Evolutionary conservation across 1,139 yeast genomes (phyloP).

Genomic region (Geotrichum europaeum): DNA sequence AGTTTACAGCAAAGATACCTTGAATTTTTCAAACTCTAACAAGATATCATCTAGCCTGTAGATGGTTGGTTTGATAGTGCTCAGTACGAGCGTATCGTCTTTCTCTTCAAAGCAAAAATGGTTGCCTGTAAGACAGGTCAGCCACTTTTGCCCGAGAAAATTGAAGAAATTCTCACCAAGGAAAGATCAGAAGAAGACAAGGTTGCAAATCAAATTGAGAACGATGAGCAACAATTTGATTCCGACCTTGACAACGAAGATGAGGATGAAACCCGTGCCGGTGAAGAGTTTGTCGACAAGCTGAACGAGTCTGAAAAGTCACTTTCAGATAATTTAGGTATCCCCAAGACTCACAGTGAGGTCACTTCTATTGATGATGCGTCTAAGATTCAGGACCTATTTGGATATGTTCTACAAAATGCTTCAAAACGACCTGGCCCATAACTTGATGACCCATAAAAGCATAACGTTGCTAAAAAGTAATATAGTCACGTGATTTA

Average conservation of each 20-base stretch:
- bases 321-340: background rate
- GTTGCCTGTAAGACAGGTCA: constrained; percentile 1
- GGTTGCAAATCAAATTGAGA: constrained; percentile 10
- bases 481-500: background rate
- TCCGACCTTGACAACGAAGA: background rate
- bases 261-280: constrained; percentile 13
- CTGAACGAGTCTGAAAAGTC: constrained; percentile 3
- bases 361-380: constrained; percentile 9
- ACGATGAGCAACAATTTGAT: constrained; percentile 9
- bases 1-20: background rate
- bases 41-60: background rate
- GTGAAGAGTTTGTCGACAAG: constrained; percentile 6
- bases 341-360: constrained; percentile 6
- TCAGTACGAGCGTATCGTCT: constrained; percentile 13
- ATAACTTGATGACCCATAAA: background rate
- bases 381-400: constrained; percentile 11
- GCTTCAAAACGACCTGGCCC: background rate
- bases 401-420: constrained; percentile 13
- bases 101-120: constrained; percentile 10
- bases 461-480: background rate
- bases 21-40: background rate
- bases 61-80: constrained; percentile 66
- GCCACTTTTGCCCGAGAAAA: background rate
- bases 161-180: constrained; percentile 7
- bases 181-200: constrained; percentile 1